These are phyloP conservation scores for Fusarium equiseti DNA, from an alignment of 2,329 filamentous ascomycete species.

Conservation along the genomic window DNA sequence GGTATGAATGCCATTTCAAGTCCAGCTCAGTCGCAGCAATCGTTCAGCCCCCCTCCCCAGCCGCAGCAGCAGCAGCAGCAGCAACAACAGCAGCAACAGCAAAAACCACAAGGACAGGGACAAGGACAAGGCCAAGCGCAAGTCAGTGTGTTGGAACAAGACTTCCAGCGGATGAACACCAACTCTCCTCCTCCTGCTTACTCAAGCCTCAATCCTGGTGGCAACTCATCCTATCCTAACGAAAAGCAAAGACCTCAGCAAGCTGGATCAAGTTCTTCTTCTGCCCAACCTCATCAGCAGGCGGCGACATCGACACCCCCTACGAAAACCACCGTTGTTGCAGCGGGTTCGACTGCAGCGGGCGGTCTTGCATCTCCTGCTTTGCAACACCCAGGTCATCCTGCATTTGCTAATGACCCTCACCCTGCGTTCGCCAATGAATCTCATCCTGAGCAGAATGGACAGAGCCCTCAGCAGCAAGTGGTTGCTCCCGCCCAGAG, in stretches of 20 bases:
- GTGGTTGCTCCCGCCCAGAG: conserved; percentile 60
- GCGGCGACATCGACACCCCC: conserved; percentile 46
- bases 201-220: conserved; percentile 75
- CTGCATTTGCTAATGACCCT: conserved; percentile 90
- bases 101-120: conserved; percentile 53
- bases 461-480: conserved; percentile 58
- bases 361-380: conserved; percentile 59
- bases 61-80: conserved; percentile 40
- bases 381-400: conserved; percentile 76
- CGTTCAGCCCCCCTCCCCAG: conserved; percentile 56
- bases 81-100: conserved; percentile 1
- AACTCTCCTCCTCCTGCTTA: conserved; percentile 96
- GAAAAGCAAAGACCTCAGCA: conserved; percentile 76
- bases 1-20: conserved; percentile 78
- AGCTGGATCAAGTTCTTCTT: conserved; percentile 47
- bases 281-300: conserved; percentile 44
- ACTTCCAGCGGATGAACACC: conserved; percentile 84
- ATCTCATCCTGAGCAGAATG: conserved; percentile 66
- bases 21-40: conserved; percentile 55
- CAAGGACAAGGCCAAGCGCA: conserved; percentile 57
- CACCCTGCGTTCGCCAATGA: conserved; percentile 93
- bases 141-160: conserved; percentile 82
- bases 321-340: conserved; percentile 47
- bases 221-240: conserved; percentile 74
- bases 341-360: conserved; percentile 41